phyloP scores from a whole-genome alignment of 2,329 filamentous ascomycete genomes.

The Botryotinia narcissicola region DNA sequence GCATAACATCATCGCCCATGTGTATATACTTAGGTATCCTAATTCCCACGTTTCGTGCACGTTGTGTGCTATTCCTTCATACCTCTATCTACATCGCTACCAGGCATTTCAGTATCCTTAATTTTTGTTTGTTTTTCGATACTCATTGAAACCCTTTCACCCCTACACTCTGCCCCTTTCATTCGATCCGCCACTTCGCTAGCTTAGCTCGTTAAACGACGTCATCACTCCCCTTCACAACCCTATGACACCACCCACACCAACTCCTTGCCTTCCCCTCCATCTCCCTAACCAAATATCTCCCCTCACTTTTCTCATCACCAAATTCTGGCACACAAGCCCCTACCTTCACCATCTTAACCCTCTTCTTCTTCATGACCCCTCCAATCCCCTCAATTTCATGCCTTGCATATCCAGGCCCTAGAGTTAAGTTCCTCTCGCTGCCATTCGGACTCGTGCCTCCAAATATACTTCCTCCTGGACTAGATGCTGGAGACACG shows the following conservation, averaged over 20 bases:
- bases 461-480: conserved; percentile 19
- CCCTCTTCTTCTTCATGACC: conserved; percentile 82
- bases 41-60: background rate
- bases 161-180: background rate
- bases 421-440: conserved; percentile 39
- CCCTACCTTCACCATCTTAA: conserved; percentile 76
- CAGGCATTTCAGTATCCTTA: background rate
- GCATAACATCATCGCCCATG: background rate
- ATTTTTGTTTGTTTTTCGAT: background rate
- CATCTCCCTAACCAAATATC: conserved; percentile 69
- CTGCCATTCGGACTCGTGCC: conserved; percentile 22
- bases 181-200: background rate
- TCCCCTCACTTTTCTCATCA: conserved; percentile 66
- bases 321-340: conserved; percentile 83
- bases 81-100: background rate
- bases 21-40: background rate
- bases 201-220: conserved; percentile 22
- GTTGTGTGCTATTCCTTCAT: background rate
- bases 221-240: conserved; percentile 61
- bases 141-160: background rate
- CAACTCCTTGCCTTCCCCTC: conserved; percentile 69
- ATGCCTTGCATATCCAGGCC: conserved; percentile 77
- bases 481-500: conserved; percentile 29
- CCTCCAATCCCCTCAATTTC: conserved; percentile 92
- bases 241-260: conserved; percentile 88